A percentile compares a stretch with the other conserved stretches of the same genome.
Conservation (phyloP, 148 eudicot species). For the Fagopyrum tataricum region DNA sequence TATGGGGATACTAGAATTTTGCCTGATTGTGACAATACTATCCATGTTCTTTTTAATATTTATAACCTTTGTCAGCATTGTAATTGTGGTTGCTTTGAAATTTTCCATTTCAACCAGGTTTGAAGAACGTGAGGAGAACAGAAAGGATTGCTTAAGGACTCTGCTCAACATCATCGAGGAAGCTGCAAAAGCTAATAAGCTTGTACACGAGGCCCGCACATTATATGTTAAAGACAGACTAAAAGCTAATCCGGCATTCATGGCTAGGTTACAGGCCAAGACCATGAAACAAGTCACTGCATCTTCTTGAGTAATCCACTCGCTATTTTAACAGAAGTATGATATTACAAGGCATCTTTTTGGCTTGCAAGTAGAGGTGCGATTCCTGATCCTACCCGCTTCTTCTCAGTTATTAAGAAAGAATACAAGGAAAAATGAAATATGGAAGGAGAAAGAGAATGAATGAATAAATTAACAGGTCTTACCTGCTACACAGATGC, state of each 20-base stretch:
- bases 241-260: constrained; percentile 69
- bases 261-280: constrained; percentile 72
- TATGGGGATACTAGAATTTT: not conserved
- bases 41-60: not conserved
- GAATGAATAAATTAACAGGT: not conserved
- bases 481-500: not conserved
- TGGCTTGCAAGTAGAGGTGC: constrained; percentile 6
- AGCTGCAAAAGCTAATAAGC: constrained; percentile 71
- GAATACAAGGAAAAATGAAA: not conserved
- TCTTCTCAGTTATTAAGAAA: not conserved
- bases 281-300: constrained; percentile 24
- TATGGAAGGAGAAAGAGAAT: not conserved
- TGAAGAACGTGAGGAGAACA: constrained; percentile 95
- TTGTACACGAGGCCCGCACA: constrained; percentile 62
- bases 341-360: not conserved
- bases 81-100: not conserved
- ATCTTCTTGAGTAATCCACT: constrained; percentile 19
- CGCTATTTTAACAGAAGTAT: not conserved
- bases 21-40: not conserved
- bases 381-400: not conserved
- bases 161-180: constrained; percentile 69
- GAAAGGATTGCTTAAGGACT: constrained; percentile 93
- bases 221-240: constrained; percentile 64
- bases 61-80: not conserved
- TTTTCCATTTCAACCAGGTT: constrained; percentile 34